These are phyloP conservation scores for Candida albicans DNA, from an alignment of 1,139 yeast genomes.

Conservation along the genomic window DNA sequence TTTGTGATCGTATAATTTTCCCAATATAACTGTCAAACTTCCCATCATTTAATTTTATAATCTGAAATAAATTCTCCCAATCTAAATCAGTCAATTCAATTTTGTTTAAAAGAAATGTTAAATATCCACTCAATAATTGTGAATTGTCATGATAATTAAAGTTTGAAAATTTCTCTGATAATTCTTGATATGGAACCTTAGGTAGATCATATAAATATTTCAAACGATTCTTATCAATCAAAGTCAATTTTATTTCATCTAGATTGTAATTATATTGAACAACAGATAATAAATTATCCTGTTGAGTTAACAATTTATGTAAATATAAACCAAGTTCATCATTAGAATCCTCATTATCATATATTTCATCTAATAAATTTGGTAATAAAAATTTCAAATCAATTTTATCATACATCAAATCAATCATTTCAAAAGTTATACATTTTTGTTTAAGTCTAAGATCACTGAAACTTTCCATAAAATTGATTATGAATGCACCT, in stretches of 20 bases:
- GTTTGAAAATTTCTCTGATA: constrained; percentile 24
- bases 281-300: constrained; percentile 2
- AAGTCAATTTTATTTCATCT: constrained; percentile 50
- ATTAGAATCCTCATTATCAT: constrained; percentile 5
- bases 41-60: constrained; percentile 16
- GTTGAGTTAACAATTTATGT: constrained; percentile 13
- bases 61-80: constrained; percentile 22
- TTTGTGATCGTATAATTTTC: constrained; percentile 19
- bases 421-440: constrained; percentile 11
- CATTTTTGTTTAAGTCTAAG: constrained; percentile 6
- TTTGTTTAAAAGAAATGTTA: constrained; percentile 16
- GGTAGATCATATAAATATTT: constrained; percentile 11
- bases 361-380: constrained; percentile 8
- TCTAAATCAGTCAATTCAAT: constrained; percentile 7
- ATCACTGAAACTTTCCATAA: constrained; percentile 53
- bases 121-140: constrained; percentile 34
- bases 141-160: constrained; percentile 25
- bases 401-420: constrained; percentile 10
- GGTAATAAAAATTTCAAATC: constrained; percentile 12
- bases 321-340: constrained; percentile 9
- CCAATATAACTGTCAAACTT: constrained; percentile 22
- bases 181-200: neutral
- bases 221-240: constrained; percentile 9
- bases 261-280: constrained; percentile 77
- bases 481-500: constrained; percentile 43